Percentiles rank a stretch among this genome's conserved stretches.
Evolutionary conservation across 2,329 filamentous ascomycete genomes (phyloP).

Genomic region (Diaporthe sp.): DNA sequence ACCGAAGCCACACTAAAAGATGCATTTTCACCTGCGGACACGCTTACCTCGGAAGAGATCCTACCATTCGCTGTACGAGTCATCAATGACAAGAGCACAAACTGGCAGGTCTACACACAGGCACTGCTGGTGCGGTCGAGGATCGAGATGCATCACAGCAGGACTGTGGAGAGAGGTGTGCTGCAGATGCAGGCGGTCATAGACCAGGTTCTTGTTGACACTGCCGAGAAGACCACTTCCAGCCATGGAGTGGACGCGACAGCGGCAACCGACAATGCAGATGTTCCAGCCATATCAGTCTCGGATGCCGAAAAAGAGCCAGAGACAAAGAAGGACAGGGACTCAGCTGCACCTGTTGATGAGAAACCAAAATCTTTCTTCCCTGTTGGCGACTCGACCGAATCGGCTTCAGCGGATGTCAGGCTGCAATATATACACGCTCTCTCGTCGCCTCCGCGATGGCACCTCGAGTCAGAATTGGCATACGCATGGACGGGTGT

Average conservation of each 20-base stretch:
- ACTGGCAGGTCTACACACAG: slow-evolving; percentile 98
- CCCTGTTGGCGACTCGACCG: slow-evolving; percentile 78
- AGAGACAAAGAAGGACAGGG: slow-evolving; percentile 26
- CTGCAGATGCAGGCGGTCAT: slow-evolving; percentile 95
- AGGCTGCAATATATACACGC: slow-evolving; percentile 87
- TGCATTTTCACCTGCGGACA: slow-evolving; percentile 83
- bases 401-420: slow-evolving; percentile 82
- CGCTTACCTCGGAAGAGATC: slow-evolving; percentile 92
- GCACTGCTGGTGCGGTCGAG: slow-evolving; percentile 89
- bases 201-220: slow-evolving; percentile 94
- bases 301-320: slow-evolving; percentile 43
- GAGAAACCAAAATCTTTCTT: slow-evolving; percentile 81
- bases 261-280: slow-evolving; percentile 43
- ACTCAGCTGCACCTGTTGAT: slow-evolving; percentile 32
- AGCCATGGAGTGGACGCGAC: not conserved
- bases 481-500: slow-evolving; percentile 92
- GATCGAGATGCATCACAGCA: slow-evolving; percentile 87
- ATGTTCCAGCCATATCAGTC: slow-evolving; percentile 31
- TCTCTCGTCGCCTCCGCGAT: slow-evolving; percentile 85
- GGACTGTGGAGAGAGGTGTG: slow-evolving; percentile 90
- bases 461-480: slow-evolving; percentile 94
- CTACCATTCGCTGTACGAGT: slow-evolving; percentile 91
- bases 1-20: slow-evolving; percentile 92
- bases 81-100: slow-evolving; percentile 87
- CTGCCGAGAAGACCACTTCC: slow-evolving; percentile 53